Evolutionary conservation across 2,329 filamentous ascomycete species (phyloP).

Genomic region (Aspergillus tubingensis): DNA sequence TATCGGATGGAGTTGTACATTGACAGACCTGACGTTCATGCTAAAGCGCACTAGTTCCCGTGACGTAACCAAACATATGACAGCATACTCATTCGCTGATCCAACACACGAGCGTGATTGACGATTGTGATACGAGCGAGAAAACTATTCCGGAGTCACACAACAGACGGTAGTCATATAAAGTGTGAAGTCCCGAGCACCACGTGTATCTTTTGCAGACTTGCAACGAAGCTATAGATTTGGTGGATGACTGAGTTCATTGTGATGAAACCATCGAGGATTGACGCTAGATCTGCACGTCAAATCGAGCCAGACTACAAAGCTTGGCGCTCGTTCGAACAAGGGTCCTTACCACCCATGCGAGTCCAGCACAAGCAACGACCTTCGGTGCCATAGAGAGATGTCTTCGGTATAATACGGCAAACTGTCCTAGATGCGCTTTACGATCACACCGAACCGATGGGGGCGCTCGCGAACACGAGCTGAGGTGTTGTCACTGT

Average conservation of each 20-base stretch:
- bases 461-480: background rate
- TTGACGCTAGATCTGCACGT: background rate
- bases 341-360: background rate
- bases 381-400: no score
- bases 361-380: background rate
- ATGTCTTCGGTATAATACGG: no score
- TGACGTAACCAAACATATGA: background rate
- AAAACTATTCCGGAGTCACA: background rate
- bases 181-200: background rate
- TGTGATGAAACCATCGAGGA: background rate
- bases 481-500: no score
- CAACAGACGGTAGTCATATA: background rate
- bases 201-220: background rate
- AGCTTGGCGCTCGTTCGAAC: background rate
- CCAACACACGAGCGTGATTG: background rate
- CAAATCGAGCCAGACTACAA: background rate
- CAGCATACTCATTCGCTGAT: background rate
- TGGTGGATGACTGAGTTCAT: background rate
- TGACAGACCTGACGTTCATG: background rate
- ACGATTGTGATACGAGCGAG: background rate
- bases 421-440: background rate
- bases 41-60: background rate
- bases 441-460: background rate
- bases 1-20: background rate
- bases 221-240: background rate